These are phyloP conservation scores for barrel medic (Medicago truncatula) DNA, from an alignment of 306 rosid genomes.

Conservation along the genomic window MtrunA17r5.0-ANR NC_053046.1:10317501-10318000, in stretches of 20 bases:
- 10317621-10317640: too few species aligned
- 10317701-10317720: too few species aligned
- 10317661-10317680: too few species aligned
- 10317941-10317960: constrained; percentile 62
- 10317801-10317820: constrained; percentile 67
- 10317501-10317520: too few species aligned
- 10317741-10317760: too few species aligned
- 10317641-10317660: too few species aligned
- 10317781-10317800: constrained; percentile 83
- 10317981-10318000: constrained; percentile 81
- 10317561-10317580: not conserved
- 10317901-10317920: constrained; percentile 72
- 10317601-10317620: too few species aligned
- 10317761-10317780: constrained; percentile 45
- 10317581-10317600: too few species aligned
- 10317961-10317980: constrained; percentile 88
- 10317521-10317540: too few species aligned
- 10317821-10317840: constrained; percentile 51
- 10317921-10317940: constrained; percentile 68
- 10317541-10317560: not conserved
- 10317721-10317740: too few species aligned
- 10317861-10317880: constrained; percentile 47
- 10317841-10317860: constrained; percentile 46
- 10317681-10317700: too few species aligned
- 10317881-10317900: constrained; percentile 87